Evolutionary conservation across 352 stramenopile genomes (phyloP).

Genomic region (Pythium chondricola): DNA sequence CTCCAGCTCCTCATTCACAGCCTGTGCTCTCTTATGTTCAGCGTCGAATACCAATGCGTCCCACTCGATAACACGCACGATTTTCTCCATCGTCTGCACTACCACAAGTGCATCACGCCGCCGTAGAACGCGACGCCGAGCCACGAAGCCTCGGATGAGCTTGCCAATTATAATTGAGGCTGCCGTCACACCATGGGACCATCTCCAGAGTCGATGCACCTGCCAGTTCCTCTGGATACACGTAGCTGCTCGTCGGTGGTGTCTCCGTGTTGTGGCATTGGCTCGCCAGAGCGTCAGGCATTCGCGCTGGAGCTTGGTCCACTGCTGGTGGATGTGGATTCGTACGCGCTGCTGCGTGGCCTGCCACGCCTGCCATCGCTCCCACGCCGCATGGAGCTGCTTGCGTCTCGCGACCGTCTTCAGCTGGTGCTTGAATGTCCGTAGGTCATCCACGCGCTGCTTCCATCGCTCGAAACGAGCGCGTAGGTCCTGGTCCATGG

Average conservation of each 20-base stretch:
- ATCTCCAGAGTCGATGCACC: neutral
- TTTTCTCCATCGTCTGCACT: constrained; percentile 1
- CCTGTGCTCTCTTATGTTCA: neutral
- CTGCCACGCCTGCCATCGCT: constrained; percentile 13
- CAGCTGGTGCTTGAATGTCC: constrained; percentile 16
- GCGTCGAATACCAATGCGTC: neutral
- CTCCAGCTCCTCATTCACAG: constrained; percentile 3
- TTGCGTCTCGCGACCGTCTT: constrained; percentile 15
- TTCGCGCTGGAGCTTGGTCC: constrained; percentile 7
- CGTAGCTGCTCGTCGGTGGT: neutral
- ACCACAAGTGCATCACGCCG: neutral
- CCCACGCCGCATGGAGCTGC: neutral
- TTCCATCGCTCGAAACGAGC: constrained; percentile 15
- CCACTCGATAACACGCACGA: constrained; percentile 5
- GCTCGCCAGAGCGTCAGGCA: constrained; percentile 2
- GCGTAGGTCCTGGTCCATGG: constrained; percentile 6
- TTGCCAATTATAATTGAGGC: neutral
- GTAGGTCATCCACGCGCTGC: constrained; percentile 2
- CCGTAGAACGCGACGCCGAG: neutral
- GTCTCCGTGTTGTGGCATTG: neutral
- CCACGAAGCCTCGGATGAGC: constrained; percentile 1
- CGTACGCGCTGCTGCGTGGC: constrained; percentile 5
- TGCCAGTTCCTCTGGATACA: constrained; percentile 9
- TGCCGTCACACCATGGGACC: neutral
- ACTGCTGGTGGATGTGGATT: constrained; percentile 9